phyloP scores from a whole-genome alignment of 2,329 filamentous ascomycete genomes.

The Claviceps quebecensis region DNA sequence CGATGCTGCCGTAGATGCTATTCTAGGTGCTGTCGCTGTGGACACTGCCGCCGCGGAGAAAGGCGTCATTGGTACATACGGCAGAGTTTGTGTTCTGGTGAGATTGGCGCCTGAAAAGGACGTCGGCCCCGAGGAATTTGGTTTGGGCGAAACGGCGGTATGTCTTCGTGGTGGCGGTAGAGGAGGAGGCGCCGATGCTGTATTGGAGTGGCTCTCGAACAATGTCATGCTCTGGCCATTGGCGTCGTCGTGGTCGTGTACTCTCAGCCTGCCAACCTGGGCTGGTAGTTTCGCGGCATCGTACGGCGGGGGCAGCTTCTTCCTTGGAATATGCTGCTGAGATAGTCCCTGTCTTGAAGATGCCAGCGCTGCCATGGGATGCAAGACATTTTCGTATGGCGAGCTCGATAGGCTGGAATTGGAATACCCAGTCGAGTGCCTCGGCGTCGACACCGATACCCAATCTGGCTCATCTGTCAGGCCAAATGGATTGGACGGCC shows the following conservation, averaged over 20 bases:
- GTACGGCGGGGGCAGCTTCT: slow-evolving; percentile 36
- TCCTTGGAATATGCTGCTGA: slow-evolving; percentile 26
- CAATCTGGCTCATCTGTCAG: slow-evolving; percentile 68
- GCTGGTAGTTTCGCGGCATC: slow-evolving; percentile 32
- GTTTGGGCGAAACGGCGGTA: slow-evolving; percentile 15
- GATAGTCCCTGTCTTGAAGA: slow-evolving; percentile 26
- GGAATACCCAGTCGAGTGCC: slow-evolving; percentile 38
- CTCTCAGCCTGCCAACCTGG: slow-evolving; percentile 29
- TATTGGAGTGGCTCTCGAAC: neutral
- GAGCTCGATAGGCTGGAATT: slow-evolving; percentile 45
- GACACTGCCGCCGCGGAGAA: slow-evolving; percentile 12
- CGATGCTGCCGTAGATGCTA: slow-evolving; percentile 9
- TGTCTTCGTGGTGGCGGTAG: slow-evolving; percentile 28
- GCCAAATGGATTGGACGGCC: slow-evolving; percentile 70
- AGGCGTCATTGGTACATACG: slow-evolving; percentile 14
- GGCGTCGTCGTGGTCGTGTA: slow-evolving; percentile 9
- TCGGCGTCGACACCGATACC: slow-evolving; percentile 51
- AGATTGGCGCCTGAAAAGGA: slow-evolving; percentile 8
- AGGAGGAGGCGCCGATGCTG: slow-evolving; percentile 18
- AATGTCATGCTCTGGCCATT: neutral
- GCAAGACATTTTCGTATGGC: slow-evolving; percentile 43
- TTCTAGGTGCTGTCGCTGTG: too few relatives aligned
- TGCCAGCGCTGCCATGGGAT: slow-evolving; percentile 27
- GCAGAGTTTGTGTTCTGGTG: slow-evolving; percentile 13
- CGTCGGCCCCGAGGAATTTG: neutral